Conservation (phyloP, 257 asterid genomes). For the Paraleonurus japonicus region DNA sequence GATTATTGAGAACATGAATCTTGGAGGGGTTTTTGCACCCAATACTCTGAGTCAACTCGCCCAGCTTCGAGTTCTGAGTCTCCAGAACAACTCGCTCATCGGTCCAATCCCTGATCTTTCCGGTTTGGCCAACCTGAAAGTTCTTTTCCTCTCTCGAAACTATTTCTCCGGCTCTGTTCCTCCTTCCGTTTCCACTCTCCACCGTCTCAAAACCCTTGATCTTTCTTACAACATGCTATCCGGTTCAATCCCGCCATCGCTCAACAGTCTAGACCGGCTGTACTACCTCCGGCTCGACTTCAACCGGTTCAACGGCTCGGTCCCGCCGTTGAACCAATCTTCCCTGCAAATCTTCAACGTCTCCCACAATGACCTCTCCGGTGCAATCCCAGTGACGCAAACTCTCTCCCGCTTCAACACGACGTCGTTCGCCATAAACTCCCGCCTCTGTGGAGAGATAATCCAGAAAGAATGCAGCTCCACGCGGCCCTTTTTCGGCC, state of each 20-base stretch:
- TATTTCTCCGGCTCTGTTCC: constrained; percentile 61
- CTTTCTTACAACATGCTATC: constrained; percentile 65
- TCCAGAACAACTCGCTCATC: constrained; percentile 74
- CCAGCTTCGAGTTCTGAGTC: constrained; percentile 69
- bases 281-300: constrained; percentile 71
- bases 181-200: constrained; percentile 61
- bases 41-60: constrained; percentile 46
- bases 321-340: constrained; percentile 73
- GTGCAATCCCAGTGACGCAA: constrained; percentile 71
- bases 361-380: constrained; percentile 66
- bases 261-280: constrained; percentile 52
- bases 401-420: constrained; percentile 51
- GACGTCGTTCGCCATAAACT: constrained; percentile 54
- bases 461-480: constrained; percentile 56
- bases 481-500: constrained; percentile 52
- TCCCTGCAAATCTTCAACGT: constrained; percentile 58
- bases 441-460: constrained; percentile 74
- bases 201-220: constrained; percentile 77
- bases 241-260: constrained; percentile 48
- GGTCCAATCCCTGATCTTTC: constrained; percentile 85
- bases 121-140: constrained; percentile 53
- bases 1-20: constrained; percentile 37
- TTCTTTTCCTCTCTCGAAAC: constrained; percentile 58
- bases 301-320: constrained; percentile 79
- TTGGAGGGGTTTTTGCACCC: constrained; percentile 60